These are phyloP conservation scores for Podochytrium sp. DNA, from an alignment of 192 early-diverging fungal species.

Conservation along the genomic window DNA sequence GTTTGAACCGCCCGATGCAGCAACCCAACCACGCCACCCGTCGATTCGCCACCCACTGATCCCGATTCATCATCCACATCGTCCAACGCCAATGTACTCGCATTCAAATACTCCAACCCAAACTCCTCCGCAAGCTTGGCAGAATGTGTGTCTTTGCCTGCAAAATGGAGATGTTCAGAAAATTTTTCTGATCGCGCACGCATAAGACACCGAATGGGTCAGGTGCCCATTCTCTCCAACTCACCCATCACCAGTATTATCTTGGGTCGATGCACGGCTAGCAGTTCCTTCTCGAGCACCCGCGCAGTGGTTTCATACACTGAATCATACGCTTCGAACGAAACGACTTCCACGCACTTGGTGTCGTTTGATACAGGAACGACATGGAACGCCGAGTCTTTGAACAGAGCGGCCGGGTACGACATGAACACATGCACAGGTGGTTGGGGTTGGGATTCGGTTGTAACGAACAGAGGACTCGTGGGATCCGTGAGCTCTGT, in stretches of 20 bases:
- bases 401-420: not conserved
- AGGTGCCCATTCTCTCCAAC: too few relatives aligned
- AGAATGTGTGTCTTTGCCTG: slow-evolving; percentile 10
- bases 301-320: not conserved
- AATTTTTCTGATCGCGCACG: too few relatives aligned
- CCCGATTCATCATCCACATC: not conserved
- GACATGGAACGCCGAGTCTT: not conserved
- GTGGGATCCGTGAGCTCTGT: not conserved
- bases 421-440: not conserved
- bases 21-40: not conserved
- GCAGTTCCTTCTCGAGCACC: not conserved
- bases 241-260: not conserved
- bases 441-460: too few relatives aligned
- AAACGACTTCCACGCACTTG: not conserved
- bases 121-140: not conserved
- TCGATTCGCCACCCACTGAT: not conserved
- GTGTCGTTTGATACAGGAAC: not conserved
- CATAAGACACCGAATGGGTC: too few relatives aligned
- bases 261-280: slow-evolving; percentile 3
- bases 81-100: not conserved
- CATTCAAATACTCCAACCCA: not conserved
- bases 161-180: too few relatives aligned
- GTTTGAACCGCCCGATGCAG: not conserved
- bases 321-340: not conserved
- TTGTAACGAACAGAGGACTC: not conserved